These are phyloP conservation scores for Globisporangium iwayamae DNA, from an alignment of 352 stramenopile genomes.

Conservation along the genomic window DNA sequence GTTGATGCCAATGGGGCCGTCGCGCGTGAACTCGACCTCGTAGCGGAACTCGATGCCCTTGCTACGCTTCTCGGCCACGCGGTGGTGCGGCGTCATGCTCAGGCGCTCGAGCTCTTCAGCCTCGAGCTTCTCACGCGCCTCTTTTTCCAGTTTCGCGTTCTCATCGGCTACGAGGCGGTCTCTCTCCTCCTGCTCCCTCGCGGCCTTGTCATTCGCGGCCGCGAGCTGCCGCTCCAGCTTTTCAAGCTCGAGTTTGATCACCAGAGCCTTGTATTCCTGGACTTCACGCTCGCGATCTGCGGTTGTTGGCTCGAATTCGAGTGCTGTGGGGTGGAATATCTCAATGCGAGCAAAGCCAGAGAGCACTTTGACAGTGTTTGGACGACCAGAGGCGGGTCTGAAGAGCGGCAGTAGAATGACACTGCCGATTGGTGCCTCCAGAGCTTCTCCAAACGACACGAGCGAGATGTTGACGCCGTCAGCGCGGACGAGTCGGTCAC, in stretches of 20 bases:
- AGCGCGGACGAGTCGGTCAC: conserved; percentile 44
- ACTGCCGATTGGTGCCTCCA: conserved; percentile 36
- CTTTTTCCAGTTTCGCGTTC: conserved; percentile 28
- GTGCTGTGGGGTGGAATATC: conserved; percentile 40
- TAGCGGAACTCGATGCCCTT: conserved; percentile 65
- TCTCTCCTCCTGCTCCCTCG: conserved; percentile 31
- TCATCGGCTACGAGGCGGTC: conserved; percentile 30
- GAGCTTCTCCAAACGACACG: conserved; percentile 39
- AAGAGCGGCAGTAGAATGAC: conserved; percentile 50
- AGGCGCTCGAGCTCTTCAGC: conserved; percentile 44
- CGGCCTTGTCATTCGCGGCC: conserved; percentile 27
- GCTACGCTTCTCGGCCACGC: conserved; percentile 30
- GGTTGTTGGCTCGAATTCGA: conserved; percentile 50
- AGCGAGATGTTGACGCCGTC: conserved; percentile 44
- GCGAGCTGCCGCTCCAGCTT: conserved; percentile 29
- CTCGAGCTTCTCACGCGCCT: conserved; percentile 32
- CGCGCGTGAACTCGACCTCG: conserved; percentile 50
- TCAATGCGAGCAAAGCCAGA: conserved; percentile 60
- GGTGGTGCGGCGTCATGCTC: conserved; percentile 50
- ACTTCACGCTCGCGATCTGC: conserved; percentile 27
- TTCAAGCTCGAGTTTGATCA: conserved; percentile 26
- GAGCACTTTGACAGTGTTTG: conserved; percentile 30
- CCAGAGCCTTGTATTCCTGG: conserved; percentile 27
- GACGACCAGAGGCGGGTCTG: conserved; percentile 14
- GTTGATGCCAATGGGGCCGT: conserved; percentile 60